Evolutionary conservation across 257 asterid species (phyloP), one percentile per base, ranked within the genome.

Genomic region (Primulina huaijiensis): DNA sequence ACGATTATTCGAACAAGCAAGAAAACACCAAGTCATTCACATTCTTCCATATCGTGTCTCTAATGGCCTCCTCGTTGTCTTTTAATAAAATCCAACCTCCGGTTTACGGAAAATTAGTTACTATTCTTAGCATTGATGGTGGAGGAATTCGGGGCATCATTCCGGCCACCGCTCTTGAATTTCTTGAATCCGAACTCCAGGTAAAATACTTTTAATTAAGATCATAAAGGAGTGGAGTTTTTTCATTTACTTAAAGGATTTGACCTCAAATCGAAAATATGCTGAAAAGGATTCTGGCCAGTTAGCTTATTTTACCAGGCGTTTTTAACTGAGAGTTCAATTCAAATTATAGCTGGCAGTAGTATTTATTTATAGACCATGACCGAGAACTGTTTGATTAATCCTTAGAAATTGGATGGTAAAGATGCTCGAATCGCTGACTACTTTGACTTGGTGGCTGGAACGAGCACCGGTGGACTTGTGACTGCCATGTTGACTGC

Each of bases 111-210:
- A 65, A 53, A 7, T 60, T 81, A 0, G 65, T 82, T 55, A 89
- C 95, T 0, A 66, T 89, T 43, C 84, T 89, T 14, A 89, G 96
- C 77, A 83, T 87, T 10, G 96, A 89, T 57, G 95, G 96, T 20
- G 96, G 96, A 58, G 96, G 90, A 59, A 86, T 89, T 20, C 74
- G 79, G 21, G 95, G 95, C 43, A 82, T 87, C 67, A 84, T 89
- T 67, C 96, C 96, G 0, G 87, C 84, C 55, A 72, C 76, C 53
- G 66, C 86, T 74, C 84, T 89, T 66, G 82, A 68, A 12, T 82
- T 72, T 61, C 90, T 87, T 2, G 92, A 89, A 77, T 71, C 82
- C 40, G 76, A 86, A 63, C 90, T 87, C 43, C 90, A 86, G 86
- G 84, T 87, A 76, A 1, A 14, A 16, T 50, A 50, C 8, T 50